These are phyloP conservation scores for Trichoderma gracile DNA, from an alignment of 2,329 filamentous ascomycete genomes.

Conservation along the genomic window DNA sequence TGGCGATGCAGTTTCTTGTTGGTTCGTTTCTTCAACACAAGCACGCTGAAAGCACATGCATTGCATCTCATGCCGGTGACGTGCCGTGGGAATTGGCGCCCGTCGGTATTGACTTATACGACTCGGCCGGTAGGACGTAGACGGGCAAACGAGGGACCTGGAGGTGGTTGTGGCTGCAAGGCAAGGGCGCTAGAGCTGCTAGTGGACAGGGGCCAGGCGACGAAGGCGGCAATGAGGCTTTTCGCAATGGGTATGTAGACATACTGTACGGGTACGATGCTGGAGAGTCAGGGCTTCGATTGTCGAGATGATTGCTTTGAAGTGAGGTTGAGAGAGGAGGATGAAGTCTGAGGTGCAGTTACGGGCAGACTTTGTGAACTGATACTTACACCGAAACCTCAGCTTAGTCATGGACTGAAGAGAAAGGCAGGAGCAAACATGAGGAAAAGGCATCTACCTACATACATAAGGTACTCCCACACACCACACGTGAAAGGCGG, in stretches of 20 bases:
- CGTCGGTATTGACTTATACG: constrained; percentile 1
- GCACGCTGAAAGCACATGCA: too few species aligned
- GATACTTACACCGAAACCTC: not conserved
- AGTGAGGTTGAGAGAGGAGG: too few species aligned
- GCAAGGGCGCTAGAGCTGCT: constrained; percentile 8
- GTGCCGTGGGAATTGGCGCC: not conserved
- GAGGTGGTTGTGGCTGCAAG: not conserved
- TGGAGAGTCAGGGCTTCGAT: too few species aligned
- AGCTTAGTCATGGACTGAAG: not conserved
- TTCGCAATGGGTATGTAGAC: too few species aligned
- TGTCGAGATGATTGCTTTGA: too few species aligned
- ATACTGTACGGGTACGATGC: too few species aligned
- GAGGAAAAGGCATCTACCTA: not conserved
- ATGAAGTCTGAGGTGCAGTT: not conserved
- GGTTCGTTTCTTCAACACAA: not conserved
- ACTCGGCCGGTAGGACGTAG: not conserved
- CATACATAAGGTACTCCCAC: not conserved
- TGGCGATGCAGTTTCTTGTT: not conserved
- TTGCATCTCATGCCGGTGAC: not conserved
- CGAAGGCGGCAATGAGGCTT: constrained; percentile 1
- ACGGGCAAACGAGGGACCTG: constrained; percentile 1
- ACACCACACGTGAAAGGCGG: constrained; percentile 18
- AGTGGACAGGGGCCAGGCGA: constrained; percentile 12
- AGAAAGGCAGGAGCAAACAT: not conserved
- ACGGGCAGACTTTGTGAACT: not conserved